Percentiles rank a stretch among this genome's conserved stretches.
These are phyloP conservation scores for Penicillium sp. DNA, from an alignment of 2,329 filamentous ascomycete species.

Conservation along the genomic window DNA sequence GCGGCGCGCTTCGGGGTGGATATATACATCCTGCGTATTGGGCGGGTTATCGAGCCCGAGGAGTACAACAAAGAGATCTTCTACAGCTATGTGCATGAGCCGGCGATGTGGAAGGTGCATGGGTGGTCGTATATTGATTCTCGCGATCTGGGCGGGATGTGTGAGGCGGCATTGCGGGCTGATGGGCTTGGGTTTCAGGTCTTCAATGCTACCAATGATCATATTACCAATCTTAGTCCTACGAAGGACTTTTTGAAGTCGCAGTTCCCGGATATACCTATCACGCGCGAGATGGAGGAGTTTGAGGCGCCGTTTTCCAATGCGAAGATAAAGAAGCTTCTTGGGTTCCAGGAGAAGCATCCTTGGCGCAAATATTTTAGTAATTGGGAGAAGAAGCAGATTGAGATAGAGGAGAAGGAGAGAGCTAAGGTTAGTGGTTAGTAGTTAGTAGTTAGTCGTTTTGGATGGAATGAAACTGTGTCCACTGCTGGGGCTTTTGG, in stretches of 20 bases:
- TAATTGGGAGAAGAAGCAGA: conserved; percentile 13
- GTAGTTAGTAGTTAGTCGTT: neutral
- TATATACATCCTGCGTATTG: conserved; percentile 54
- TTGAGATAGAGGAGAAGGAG: neutral
- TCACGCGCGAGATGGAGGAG: conserved; percentile 49
- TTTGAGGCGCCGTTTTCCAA: conserved; percentile 55
- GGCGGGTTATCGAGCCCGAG: conserved; percentile 54
- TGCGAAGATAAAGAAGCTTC: conserved; percentile 49
- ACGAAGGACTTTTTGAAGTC: conserved; percentile 47
- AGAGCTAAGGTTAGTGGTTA: neutral
- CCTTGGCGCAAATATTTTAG: conserved; percentile 16
- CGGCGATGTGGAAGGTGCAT: conserved; percentile 47
- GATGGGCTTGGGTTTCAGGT: conserved; percentile 51
- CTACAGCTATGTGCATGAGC: conserved; percentile 44
- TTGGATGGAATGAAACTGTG: neutral
- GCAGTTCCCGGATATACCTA: conserved; percentile 41
- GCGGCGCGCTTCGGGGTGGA: conserved; percentile 48
- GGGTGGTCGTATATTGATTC: conserved; percentile 58
- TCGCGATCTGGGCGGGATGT: conserved; percentile 54
- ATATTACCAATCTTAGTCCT: conserved; percentile 45
- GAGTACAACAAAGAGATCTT: conserved; percentile 50
- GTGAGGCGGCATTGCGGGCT: conserved; percentile 46
- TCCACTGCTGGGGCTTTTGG: neutral
- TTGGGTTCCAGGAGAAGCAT: conserved; percentile 53
- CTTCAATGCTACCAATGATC: conserved; percentile 56